Evolutionary conservation across 208 protist species (phyloP), one percentile per base, ranked within the genome.

Genomic region (Acanthamoeba culbertsoni): DNA sequence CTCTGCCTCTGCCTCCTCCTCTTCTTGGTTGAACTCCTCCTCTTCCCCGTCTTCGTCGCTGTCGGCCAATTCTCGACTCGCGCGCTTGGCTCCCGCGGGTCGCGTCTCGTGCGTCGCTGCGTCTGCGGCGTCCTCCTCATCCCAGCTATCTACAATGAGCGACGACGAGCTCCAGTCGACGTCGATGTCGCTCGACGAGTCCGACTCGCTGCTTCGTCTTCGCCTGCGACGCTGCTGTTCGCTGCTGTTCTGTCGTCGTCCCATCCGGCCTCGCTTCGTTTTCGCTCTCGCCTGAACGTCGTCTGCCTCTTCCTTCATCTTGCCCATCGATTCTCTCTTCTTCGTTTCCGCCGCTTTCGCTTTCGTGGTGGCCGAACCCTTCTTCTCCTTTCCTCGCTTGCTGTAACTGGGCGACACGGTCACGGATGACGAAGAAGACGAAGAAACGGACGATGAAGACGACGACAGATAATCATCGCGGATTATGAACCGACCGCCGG

Each of bases 181-280:
- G 18, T 92, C 88, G 20, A 92, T 43, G 28, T 92, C 88, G 43
- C 88, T 79, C 16, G 88, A 92, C 10, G 82, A 92, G 62, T 79
- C 48, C 26, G 31, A 73, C 8, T 57, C 37, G 26, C 31, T 35
- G 65, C n/a, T 35, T 6, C n/a, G 12, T 45, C 31, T 35, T 28
- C 46, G 16, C 35, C 57, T 79, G 35, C 18, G 12, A n/a, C 43
- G 63, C 43, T 48, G 20, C 43, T 59, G 26, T 51, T 42, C 43
- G 73, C 73, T 4, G 28, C 42, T 43, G 43, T 12, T 92, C 31
- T 92, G 18, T 59, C 26, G 26, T 65, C 45, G 18, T 31, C 45
- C 35, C 6, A 7, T 86, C 6, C 26, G 18, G 28, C 45, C 28
- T 84, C 46, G 7, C 73, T 18, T 79, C 31, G 43, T 59, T 23